Evolutionary conservation across 1,284 basidiomycete species (phyloP).

Genomic region (Cerrena zonata): DNA sequence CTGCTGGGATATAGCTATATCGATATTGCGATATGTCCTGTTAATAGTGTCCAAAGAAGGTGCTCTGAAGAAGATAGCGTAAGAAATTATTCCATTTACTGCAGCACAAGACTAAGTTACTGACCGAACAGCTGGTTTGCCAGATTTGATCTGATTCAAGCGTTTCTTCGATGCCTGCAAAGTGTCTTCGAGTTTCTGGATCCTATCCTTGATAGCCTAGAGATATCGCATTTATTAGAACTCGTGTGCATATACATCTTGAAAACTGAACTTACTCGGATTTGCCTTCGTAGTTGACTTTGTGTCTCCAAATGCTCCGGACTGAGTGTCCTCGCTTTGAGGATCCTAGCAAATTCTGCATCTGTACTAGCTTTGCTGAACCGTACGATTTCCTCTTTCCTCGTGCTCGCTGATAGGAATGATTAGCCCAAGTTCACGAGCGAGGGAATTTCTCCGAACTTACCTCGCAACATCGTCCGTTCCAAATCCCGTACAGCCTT

Average conservation of each 20-base stretch:
- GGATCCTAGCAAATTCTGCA: conserved; percentile 73
- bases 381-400: conserved; percentile 68
- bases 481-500: conserved; percentile 50
- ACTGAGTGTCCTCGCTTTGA: conserved; percentile 75
- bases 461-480: conserved; percentile 64
- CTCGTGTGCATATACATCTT: too few species aligned
- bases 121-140: conserved; percentile 59
- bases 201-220: conserved; percentile 62
- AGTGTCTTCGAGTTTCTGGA: conserved; percentile 74
- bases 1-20: conserved; percentile 61
- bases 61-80: conserved; percentile 40
- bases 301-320: conserved; percentile 86
- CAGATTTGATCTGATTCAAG: conserved; percentile 57
- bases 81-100: not conserved
- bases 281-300: conserved; percentile 62
- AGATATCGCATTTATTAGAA: conserved; percentile 1
- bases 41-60: conserved; percentile 81
- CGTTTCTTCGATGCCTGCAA: conserved; percentile 67
- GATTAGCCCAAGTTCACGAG: not conserved
- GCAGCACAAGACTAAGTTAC: conserved; percentile 17
- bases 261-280: conserved; percentile 57
- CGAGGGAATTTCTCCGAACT: not conserved
- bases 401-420: conserved; percentile 56
- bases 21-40: conserved; percentile 79
- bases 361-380: conserved; percentile 74